These are phyloP conservation scores for Metroxylon sagu DNA, from an alignment of 176 grass and related monocot species.

Conservation along the genomic window DNA sequence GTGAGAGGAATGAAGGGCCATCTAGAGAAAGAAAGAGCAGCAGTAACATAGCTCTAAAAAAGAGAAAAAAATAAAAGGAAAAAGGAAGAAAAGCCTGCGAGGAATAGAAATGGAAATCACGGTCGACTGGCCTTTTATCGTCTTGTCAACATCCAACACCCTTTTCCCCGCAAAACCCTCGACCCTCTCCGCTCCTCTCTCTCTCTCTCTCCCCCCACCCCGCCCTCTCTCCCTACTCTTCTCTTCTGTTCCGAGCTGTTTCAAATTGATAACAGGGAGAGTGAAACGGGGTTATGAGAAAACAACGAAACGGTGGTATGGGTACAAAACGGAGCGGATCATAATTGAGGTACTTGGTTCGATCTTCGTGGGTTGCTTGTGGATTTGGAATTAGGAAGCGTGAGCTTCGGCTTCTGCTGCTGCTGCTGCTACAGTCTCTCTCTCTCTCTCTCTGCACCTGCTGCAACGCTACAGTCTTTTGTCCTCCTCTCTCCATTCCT, in stretches of 20 bases:
- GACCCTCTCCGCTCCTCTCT: neutral
- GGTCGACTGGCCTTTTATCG: conserved; percentile 15
- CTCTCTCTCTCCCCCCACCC: neutral
- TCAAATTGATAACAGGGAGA: neutral
- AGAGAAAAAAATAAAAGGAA: neutral
- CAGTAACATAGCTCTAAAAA: conserved; percentile 19
- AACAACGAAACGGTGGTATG: too few relatives aligned
- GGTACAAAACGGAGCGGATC: too few relatives aligned
- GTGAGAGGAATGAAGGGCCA: neutral
- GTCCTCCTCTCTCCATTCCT: neutral
- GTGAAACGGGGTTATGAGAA: neutral
- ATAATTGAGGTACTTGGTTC: too few relatives aligned
- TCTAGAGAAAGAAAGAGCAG: conserved; percentile 16
- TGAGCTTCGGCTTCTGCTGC: neutral
- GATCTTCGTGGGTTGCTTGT: neutral
- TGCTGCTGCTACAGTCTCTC: neutral
- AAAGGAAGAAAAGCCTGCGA: conserved; percentile 16
- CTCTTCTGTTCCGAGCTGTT: neutral
- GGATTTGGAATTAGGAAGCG: neutral
- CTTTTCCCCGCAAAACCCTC: conserved; percentile 19
- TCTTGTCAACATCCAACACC: conserved; percentile 30
- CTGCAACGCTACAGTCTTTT: neutral
- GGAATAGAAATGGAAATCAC: conserved; percentile 36
- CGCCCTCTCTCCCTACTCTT: too few relatives aligned
- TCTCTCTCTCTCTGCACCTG: neutral